Percentiles rank a stretch among this genome's conserved stretches.
These are phyloP conservation scores for Liquidambar formosana DNA, from an alignment of 164 flowering plant species.

Conservation along the genomic window DNA sequence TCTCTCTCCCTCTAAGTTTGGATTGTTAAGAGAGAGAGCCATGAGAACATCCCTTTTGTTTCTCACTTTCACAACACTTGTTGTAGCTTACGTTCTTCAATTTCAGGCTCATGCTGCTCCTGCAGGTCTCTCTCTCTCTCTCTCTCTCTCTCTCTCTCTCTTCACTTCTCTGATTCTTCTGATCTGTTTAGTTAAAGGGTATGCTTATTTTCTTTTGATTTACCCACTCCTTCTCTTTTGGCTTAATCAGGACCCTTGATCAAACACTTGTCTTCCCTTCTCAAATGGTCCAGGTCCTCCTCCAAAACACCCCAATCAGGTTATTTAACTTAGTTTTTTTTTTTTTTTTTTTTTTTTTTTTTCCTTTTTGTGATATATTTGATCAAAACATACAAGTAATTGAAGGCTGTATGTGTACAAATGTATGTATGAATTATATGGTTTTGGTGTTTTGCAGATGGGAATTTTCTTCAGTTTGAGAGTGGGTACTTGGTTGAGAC, in stretches of 20 bases:
- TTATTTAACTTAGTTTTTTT: constrained; percentile 9
- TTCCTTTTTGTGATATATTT: background rate
- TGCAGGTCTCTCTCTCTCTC: constrained; percentile 36
- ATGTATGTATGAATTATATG: background rate
- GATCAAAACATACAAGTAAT: background rate
- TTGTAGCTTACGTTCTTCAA: constrained; percentile 24
- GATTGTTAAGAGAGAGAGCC: too few relatives aligned
- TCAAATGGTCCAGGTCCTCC: constrained; percentile 78
- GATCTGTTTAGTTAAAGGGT: constrained; percentile 18
- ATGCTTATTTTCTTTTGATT: background rate
- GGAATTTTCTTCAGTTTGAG: constrained; percentile 78
- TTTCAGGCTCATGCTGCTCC: constrained; percentile 76
- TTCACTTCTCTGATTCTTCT: background rate
- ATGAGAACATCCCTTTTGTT: constrained; percentile 49
- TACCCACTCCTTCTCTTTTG: background rate
- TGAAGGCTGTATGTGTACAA: background rate
- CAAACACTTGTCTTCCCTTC: constrained; percentile 68
- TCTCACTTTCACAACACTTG: constrained; percentile 31
- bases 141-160: constrained; percentile 3
- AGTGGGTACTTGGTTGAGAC: constrained; percentile 93
- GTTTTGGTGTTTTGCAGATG: constrained; percentile 51
- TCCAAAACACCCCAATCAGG: constrained; percentile 75
- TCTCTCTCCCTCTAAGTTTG: too few relatives aligned
- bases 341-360: background rate
- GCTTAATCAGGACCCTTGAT: constrained; percentile 61